phyloP scores from a whole-genome alignment of 2,329 filamentous ascomycete species.

The Botrytis fabae region DNA sequence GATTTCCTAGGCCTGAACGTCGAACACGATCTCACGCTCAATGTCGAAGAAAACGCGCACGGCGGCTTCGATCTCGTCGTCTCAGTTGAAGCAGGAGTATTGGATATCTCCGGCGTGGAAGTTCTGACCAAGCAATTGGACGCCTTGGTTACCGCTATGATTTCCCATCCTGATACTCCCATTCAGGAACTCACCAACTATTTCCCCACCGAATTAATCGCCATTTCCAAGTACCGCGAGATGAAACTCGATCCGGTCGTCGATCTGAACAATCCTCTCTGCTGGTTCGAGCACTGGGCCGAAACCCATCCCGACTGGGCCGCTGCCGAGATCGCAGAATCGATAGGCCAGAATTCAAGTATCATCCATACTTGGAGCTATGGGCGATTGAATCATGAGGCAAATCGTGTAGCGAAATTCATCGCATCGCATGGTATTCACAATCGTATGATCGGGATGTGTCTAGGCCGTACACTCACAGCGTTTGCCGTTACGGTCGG shows the following conservation, averaged over 20 bases:
- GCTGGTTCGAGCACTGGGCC: conserved; percentile 19
- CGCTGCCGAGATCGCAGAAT: conserved; percentile 9
- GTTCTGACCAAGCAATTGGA: conserved; percentile 9
- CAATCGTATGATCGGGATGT: conserved; percentile 16
- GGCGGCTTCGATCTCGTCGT: not conserved
- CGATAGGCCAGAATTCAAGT: not conserved
- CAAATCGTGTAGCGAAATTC: not conserved
- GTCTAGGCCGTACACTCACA: not conserved
- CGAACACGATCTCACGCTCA: conserved; percentile 12
- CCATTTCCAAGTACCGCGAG: not conserved
- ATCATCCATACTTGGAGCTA: conserved; percentile 10
- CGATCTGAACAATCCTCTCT: conserved; percentile 4
- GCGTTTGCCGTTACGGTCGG: conserved; percentile 15
- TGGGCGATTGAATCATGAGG: not conserved
- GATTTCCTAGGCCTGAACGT: conserved; percentile 18
- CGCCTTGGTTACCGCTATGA: conserved; percentile 2
- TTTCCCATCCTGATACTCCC: not conserved
- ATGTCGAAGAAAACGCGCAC: not conserved
- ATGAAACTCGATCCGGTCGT: not conserved
- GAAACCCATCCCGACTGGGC: conserved; percentile 8
- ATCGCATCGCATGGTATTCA: conserved; percentile 7
- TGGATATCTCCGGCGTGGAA: conserved; percentile 5
- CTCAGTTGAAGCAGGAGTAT: conserved; percentile 2
- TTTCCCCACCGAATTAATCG: conserved; percentile 1
- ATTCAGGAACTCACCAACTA: conserved; percentile 9